These are phyloP conservation scores for Verticillium zaregamsianum DNA, from an alignment of 2,329 filamentous ascomycete genomes.

Conservation along the genomic window DNA sequence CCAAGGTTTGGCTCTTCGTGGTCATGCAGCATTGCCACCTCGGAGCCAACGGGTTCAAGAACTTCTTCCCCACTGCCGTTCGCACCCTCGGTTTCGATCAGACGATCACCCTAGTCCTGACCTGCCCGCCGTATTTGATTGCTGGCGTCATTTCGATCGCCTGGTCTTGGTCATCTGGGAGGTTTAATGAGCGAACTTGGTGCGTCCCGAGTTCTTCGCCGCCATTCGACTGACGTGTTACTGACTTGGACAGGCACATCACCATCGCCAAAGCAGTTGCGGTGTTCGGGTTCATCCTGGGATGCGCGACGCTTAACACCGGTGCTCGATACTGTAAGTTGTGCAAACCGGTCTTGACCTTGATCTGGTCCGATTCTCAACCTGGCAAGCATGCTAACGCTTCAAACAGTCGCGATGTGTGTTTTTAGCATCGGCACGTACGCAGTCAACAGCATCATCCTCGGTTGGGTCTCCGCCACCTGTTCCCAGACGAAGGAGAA, in stretches of 20 bases:
- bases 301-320: slow-evolving; percentile 24
- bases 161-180: slow-evolving; percentile 20
- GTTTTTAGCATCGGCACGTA: slow-evolving; percentile 24
- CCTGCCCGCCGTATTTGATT: slow-evolving; percentile 36
- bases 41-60: slow-evolving; percentile 24
- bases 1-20: slow-evolving; percentile 38
- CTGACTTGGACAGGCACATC: background rate
- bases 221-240: background rate
- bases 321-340: slow-evolving; percentile 17
- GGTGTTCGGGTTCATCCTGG: slow-evolving; percentile 10
- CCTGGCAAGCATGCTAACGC: background rate
- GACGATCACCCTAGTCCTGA: slow-evolving; percentile 38
- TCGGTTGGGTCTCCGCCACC: slow-evolving; percentile 30
- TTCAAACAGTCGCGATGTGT: slow-evolving; percentile 17
- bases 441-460: slow-evolving; percentile 29
- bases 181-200: slow-evolving; percentile 10
- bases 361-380: too few relatives aligned
- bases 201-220: background rate
- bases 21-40: slow-evolving; percentile 43
- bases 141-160: slow-evolving; percentile 33
- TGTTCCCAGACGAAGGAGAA: slow-evolving; percentile 35
- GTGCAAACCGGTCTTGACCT: background rate
- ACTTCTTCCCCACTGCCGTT: slow-evolving; percentile 20
- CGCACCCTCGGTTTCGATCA: slow-evolving; percentile 32
- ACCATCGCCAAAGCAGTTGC: slow-evolving; percentile 9